Evolutionary conservation across 179 eudicot genomes (phyloP), one percentile per base, ranked within the genome.

Genomic region (Dionaea muscipula): DNA sequence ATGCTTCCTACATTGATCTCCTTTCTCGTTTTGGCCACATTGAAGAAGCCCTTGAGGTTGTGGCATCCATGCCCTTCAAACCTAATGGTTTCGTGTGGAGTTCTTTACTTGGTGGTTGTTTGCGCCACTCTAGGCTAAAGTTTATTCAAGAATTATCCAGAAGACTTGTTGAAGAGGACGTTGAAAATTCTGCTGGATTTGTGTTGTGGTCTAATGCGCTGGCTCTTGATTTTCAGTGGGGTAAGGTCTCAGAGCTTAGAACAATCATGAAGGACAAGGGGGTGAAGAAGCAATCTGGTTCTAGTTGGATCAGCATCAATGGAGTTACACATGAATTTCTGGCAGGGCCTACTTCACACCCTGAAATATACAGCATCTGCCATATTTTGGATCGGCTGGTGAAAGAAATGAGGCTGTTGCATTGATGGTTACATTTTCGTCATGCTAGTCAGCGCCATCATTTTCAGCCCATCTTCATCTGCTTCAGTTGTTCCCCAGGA

Each of bases 51-150:
- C 58, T 85, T 59, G 69, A 69, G 45, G 79, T 80, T 23, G 77
- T 73, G 36, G 67, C 51, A 49, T 59, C 82, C 38, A 85, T 85
- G 91, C 94, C 91, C n/a, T 80, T 69, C 44, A 63, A 77, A 50
- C 91, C 91, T 5, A 88, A 85, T 68, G 69, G 70, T 39, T 76
- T 76, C 62, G 82, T 85, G 20, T 88, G 85, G 87, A 94, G 94
- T 13, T 74, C 94, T 53, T 60, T 88, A 66, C 84, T 88, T 62
- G 66, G 82, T 20, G 96, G 94, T 51, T 88, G 91, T 55, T 61
- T 77, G 56, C 81, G 71, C 59, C 96, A 88, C 55, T 77, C 76
- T 39, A 70, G 65, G 67, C 66, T 67, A 54, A 83, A 71, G 36
- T 71, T 85, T 47, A 75, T 81, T 49, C 76, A 55, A 48, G 57